Base-by-base conservation (phyloP, 2,329 filamentous ascomycete species). In the Penicillium glabrum region DNA sequence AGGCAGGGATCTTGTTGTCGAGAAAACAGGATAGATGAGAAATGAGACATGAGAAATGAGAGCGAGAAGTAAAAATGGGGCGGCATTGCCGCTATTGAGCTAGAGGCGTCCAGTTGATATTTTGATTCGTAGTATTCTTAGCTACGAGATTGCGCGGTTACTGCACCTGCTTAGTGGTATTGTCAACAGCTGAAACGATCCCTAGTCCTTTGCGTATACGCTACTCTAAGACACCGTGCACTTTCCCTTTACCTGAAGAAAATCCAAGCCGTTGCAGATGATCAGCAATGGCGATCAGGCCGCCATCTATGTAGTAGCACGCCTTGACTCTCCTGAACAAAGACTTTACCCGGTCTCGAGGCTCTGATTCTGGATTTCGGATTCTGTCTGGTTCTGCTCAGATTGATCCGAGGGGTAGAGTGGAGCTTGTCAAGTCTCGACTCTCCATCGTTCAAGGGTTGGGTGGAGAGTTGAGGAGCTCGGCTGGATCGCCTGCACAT, bases 221-320 rank as follows among this genome's bases (percentile, higher is more conserved):
- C 35, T 39, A 39, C 35, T 3, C 35, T n/a, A n/a, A n/a, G 9
- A 39, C 16, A 39, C 35, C 35, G 35, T 39, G 35, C 24, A 45
- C 24, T 24, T 45, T 45, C n/a, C 5, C 24, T 24, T 51, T 48
- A 49, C 46, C 43, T 61, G 61, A 62, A 59, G 60, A 59, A 59
- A 53, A 59, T 56, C 56, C 45, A 47, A 57, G 53, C 55, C 57
- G 61, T 63, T 63, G 55, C 57, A 60, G 61, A 62, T 60, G 37
- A 44, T 51, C 49, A 41, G n/a, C 33, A 37, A 5, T 48, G 29
- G 6, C 46, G 46, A 48, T 48, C 46, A 48, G 29, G 31, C 46
- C 21, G 13, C 19, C 13, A 26, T 24, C n/a, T 11, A 26, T 46
- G 23, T n/a, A n/a, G n/a, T n/a, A n/a, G n/a, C 33, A 37, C 16